Base-by-base conservation (phyloP, 2,329 filamentous ascomycete genomes). In the Thelonectria rubi region DNA sequence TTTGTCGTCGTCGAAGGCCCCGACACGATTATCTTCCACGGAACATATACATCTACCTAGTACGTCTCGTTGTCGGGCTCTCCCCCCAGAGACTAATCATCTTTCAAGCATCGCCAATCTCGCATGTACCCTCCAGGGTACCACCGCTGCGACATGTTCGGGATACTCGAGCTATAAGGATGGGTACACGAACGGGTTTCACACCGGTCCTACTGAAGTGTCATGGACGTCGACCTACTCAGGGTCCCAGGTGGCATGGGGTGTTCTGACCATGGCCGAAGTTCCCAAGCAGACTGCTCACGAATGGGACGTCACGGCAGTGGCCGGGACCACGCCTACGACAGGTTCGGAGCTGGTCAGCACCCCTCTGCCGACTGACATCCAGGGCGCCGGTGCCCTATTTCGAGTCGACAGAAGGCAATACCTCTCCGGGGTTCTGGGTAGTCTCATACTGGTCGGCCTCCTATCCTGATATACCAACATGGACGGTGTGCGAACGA, bases 1-100 rank as follows among this genome's bases (percentile, higher is more conserved):
- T 83, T 83, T 63, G 65, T 80, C 49, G 75, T 84, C 58, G 76
- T 80, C 12, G 80, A 82, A 63, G 81, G 81, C 0, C 77, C 80
- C 12, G 71, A 73, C 39, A 82, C 80, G 5, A 74, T 84, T 34
- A 70, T 75, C 49, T 83, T 82, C 32, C 76, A 77, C 42, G 81
- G 80, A 18, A 78, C 78, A 5, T 73, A 75, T 14, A 77, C 80
- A 2, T 81, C 79, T 4, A 79, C 75, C 32, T 75, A 81, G 81
- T 82, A 72, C 17, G 79, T 67, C 26, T 17, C 17, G 20, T 8
- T 5, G 9, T 11, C 5, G 11, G 5, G 14, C 5, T 11, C 5
- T 21, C 3, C n/a, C 11, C 17, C 39, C 14, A 17, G n/a, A 15
- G 3, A 24, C 59, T 69, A 55, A 69, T 39, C 14, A 11, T 3